Conservation (phyloP, 768 basidiomycete genomes). For the Favolaschia claudopus region DNA sequence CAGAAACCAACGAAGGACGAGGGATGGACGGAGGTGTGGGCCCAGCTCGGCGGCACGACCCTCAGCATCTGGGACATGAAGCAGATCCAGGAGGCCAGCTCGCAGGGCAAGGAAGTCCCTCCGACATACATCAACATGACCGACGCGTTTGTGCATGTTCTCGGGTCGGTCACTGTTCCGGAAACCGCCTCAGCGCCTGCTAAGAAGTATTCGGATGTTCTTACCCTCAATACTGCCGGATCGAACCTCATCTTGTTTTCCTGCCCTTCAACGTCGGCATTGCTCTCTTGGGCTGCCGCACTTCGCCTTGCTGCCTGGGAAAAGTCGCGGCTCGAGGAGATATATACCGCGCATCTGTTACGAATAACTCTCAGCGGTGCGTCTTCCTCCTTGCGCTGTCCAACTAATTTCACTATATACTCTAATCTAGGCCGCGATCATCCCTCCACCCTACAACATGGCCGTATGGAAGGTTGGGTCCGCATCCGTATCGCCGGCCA, state of each 20-base stretch:
- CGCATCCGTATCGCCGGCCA: constrained; percentile 93
- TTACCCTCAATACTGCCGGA: constrained; percentile 94
- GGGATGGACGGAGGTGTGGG: constrained; percentile 88
- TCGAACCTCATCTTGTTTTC: constrained; percentile 90
- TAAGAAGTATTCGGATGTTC: constrained; percentile 75
- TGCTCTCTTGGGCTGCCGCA: constrained; percentile 92
- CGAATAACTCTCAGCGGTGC: constrained; percentile 69
- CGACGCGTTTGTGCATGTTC: constrained; percentile 84
- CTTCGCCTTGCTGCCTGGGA: constrained; percentile 94
- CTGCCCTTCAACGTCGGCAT: constrained; percentile 71
- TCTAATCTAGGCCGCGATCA: constrained; percentile 52
- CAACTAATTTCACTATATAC: neutral
- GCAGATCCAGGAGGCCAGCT: constrained; percentile 84
- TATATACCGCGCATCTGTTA: constrained; percentile 95
- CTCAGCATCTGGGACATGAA: constrained; percentile 94
- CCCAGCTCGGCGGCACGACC: constrained; percentile 88
- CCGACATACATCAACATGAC: constrained; percentile 88
- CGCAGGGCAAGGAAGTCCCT: constrained; percentile 81
- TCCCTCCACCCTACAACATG: constrained; percentile 69
- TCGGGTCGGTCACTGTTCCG: constrained; percentile 76
- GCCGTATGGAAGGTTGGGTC: constrained; percentile 91
- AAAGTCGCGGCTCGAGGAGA: constrained; percentile 93
- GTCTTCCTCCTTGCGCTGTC: constrained; percentile 19
- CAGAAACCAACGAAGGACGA: constrained; percentile 74
- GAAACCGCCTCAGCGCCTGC: constrained; percentile 55